Evolutionary conservation across 257 asterid species (phyloP), one percentile per base, ranked within the genome.

Genomic region (Craterostigma plantagineum): DNA sequence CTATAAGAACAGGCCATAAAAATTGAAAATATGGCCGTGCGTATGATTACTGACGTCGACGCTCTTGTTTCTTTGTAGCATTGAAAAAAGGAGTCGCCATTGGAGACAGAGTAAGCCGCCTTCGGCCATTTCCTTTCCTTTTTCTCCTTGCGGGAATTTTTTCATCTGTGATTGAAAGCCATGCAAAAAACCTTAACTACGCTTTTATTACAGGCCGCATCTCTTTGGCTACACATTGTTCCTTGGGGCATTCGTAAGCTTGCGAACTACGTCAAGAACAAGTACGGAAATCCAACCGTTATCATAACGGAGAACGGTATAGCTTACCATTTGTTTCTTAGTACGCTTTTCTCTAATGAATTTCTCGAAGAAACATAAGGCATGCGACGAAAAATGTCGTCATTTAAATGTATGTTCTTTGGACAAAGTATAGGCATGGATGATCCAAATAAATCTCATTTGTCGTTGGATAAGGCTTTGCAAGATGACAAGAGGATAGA

Each of bases 201-300:
- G 11, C 34, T 42, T 14, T 33, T 37, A 47, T 49, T 63, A 34
- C 52, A 83, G 95, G 76, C 76, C 4, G 79, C 96, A 3, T 85
- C 96, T 6, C 44, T 38, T 30, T 85, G 96, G 96, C 59, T 85
- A 10, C 80, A 60, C 49, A 63, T 85, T 0, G 94, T 85, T 18
- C 94, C 94, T 0, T 81, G 94, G 92, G 96, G 96, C 11, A 72
- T 85, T 23, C 47, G 86, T 37, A 77, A 77, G 68, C 14, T 85
- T 52, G 64, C 76, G 38, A 75, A 64, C 53, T 51, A 85, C 61
- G 61, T 85, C 10, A 81, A 63, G 54, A 63, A 72, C 50, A 81
- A 49, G 55, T 81, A 85, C 23, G 86, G 67, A 18, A 85, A 85
- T 58, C 96, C 96, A 18, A 54, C 70, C 0, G 68, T 85, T 18